These are phyloP conservation scores for Astathelohania contejeani DNA, from an alignment of 371 early-diverging fungal genomes.

Conservation along the genomic window DNA sequence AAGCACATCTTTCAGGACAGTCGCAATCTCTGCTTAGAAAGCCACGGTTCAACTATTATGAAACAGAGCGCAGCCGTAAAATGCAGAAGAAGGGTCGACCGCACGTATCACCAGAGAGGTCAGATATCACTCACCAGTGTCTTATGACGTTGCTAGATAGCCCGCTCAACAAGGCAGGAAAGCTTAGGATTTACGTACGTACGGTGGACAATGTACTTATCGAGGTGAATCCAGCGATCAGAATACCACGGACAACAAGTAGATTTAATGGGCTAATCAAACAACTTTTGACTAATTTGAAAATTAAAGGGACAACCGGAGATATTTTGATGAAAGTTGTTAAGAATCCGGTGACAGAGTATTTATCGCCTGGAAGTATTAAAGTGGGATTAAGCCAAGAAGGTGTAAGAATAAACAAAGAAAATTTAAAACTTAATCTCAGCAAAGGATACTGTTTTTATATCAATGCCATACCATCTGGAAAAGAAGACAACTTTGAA, in stretches of 20 bases:
- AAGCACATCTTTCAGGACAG: too few species aligned
- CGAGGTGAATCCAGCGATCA: constrained; percentile 80
- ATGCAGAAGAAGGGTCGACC: too few species aligned
- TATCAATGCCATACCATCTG: constrained; percentile 87
- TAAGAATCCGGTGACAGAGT: constrained; percentile 77
- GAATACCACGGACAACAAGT: constrained; percentile 89
- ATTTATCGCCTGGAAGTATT: constrained; percentile 62
- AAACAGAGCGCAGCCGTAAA: too few species aligned
- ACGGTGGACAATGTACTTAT: constrained; percentile 79
- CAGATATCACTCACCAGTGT: constrained; percentile 56
- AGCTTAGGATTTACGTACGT: constrained; percentile 76
- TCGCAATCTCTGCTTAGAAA: too few species aligned
- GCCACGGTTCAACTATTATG: too few species aligned
- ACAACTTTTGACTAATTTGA: constrained; percentile 80
- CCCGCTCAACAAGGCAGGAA: constrained; percentile 85
- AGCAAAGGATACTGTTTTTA: constrained; percentile 68
- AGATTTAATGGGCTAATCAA: constrained; percentile 85
- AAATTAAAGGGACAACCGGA: constrained; percentile 72
- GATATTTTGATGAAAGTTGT: constrained; percentile 80
- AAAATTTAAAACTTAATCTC: constrained; percentile 58
- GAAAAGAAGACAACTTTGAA: constrained; percentile 59
- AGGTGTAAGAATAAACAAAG: constrained; percentile 51
- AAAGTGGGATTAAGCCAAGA: constrained; percentile 29
- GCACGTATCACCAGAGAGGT: too few species aligned
- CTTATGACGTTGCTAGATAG: constrained; percentile 79